A percentile compares a stretch with the other conserved stretches of the same genome.
phyloP scores from a whole-genome alignment of 352 stramenopile genomes.

The Chrysophaeum taylorii region DNA sequence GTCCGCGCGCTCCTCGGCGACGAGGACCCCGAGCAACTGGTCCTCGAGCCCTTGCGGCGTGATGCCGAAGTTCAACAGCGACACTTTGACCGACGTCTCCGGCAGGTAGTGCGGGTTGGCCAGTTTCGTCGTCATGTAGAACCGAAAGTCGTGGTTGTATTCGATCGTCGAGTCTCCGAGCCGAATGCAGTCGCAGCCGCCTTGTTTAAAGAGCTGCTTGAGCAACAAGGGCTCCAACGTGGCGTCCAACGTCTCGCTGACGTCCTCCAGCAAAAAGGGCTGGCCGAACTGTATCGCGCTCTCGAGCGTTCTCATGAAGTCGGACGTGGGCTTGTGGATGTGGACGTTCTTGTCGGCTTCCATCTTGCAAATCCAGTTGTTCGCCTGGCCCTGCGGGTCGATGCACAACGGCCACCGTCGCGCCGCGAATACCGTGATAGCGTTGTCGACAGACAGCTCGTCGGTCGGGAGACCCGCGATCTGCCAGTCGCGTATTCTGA shows the following conservation, averaged over 20 bases:
- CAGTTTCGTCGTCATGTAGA: conserved; percentile 87
- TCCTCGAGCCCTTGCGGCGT: conserved; percentile 78
- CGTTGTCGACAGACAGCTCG: conserved; percentile 82
- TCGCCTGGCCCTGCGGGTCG: conserved; percentile 81
- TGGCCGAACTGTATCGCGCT: conserved; percentile 80
- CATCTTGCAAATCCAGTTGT: conserved; percentile 90
- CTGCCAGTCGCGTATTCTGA: conserved; percentile 83
- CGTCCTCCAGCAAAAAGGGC: conserved; percentile 77
- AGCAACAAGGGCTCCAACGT: conserved; percentile 79
- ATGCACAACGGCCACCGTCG: conserved; percentile 86
- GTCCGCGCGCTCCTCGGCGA: conserved; percentile 75
- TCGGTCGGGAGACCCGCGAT: conserved; percentile 83
- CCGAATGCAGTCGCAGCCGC: conserved; percentile 73
- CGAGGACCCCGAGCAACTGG: conserved; percentile 73
- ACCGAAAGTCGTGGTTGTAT: conserved; percentile 76
- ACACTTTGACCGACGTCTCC: conserved; percentile 81
- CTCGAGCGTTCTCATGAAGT: conserved; percentile 80
- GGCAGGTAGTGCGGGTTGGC: conserved; percentile 81
- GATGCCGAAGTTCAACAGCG: conserved; percentile 88
- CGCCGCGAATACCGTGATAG: conserved; percentile 83
- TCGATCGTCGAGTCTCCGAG: conserved; percentile 80
- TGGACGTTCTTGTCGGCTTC: conserved; percentile 71
- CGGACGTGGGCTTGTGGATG: conserved; percentile 81
- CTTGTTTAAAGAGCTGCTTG: conserved; percentile 85
- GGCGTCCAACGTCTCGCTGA: conserved; percentile 77